Evolutionary conservation across 2,329 filamentous ascomycete genomes (phyloP), one percentile per base, ranked within the genome.

Genomic region (Sporothrix sp.): DNA sequence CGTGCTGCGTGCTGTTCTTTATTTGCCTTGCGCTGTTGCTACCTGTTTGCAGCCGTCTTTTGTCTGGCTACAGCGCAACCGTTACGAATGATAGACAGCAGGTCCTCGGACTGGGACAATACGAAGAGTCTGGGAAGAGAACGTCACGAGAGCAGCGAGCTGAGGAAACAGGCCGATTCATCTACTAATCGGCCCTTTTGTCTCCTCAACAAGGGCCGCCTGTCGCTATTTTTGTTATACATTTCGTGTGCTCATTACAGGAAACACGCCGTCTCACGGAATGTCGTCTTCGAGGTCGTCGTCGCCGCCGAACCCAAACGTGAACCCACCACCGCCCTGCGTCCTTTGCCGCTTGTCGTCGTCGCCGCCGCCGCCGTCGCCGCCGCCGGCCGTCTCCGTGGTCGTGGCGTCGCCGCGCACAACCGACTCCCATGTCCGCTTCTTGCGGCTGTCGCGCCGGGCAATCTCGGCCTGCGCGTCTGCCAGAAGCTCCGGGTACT

Each of bases 371-470:
- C 14, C 56, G 58, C 21, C 58, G 30, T 20, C 48, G 8, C 36
- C 21, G 21, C 20, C 23, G 9, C 14, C 56, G 58, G 21, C 65
- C 63, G 36, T 53, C 40, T 8, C 52, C 13, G 52, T 28, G 7
- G 56, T 53, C 28, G 58, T 58, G 36, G 56, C 61, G 9, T 51
- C 58, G 11, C 71, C 71, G 2, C 81, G 80, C 10, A 88, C 83
- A 25, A 88, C 76, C 52, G 83, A 76, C 62, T 94, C 87, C 91
- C 91, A 97, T 60, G 85, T 94, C 46, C 88, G 78, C 69, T 90
- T 93, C 64, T 77, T 87, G 4, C 75, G 75, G 47, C 73, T 73
- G 18, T 67, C 71, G 61, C 75, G 82, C 58, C 72, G 79, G 52
- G 85, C 81, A 49, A 89, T 62, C 59, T 85, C 76, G 16, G 72